These are phyloP conservation scores for Bisporella sp. DNA, from an alignment of 2,329 filamentous ascomycete genomes.

Conservation along the genomic window DNA sequence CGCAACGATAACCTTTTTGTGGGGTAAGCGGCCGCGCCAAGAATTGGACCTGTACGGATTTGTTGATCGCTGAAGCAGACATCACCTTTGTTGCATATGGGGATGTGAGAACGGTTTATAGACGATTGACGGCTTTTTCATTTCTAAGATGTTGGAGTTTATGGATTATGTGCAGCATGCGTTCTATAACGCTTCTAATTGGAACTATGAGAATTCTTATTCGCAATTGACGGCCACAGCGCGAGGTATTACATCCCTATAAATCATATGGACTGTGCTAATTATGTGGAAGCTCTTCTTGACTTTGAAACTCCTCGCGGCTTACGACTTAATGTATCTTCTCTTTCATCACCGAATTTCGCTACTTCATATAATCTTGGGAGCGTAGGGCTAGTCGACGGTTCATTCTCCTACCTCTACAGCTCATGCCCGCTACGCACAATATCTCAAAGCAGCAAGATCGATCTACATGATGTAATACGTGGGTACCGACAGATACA, in stretches of 20 bases:
- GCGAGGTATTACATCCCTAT: slow-evolving; percentile 48
- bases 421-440: slow-evolving; percentile 71
- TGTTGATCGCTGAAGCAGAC: too few relatives aligned
- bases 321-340: slow-evolving; percentile 79
- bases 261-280: slow-evolving; percentile 8
- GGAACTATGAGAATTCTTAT: slow-evolving; percentile 91
- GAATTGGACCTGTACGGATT: neutral
- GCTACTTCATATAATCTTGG: slow-evolving; percentile 90
- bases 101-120: too few relatives aligned
- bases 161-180: slow-evolving; percentile 95
- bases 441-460: slow-evolving; percentile 63
- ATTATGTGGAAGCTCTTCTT: slow-evolving; percentile 57
- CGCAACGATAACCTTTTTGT: slow-evolving; percentile 13
- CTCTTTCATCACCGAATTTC: slow-evolving; percentile 86
- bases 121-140: too few relatives aligned
- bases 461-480: slow-evolving; percentile 72
- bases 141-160: slow-evolving; percentile 72
- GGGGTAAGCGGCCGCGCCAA: slow-evolving; percentile 4
- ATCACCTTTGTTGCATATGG: too few relatives aligned
- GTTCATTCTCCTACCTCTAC: slow-evolving; percentile 95
- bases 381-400: slow-evolving; percentile 85
- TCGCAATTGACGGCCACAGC: slow-evolving; percentile 77
- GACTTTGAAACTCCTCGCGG: slow-evolving; percentile 84
- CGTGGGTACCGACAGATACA: slow-evolving; percentile 76
- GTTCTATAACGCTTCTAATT: slow-evolving; percentile 79